A percentile compares a stretch with the other conserved stretches of the same genome.
phyloP scores from a whole-genome alignment of 257 asterid genomes.

The Nicotiana benthamiana region DNA sequence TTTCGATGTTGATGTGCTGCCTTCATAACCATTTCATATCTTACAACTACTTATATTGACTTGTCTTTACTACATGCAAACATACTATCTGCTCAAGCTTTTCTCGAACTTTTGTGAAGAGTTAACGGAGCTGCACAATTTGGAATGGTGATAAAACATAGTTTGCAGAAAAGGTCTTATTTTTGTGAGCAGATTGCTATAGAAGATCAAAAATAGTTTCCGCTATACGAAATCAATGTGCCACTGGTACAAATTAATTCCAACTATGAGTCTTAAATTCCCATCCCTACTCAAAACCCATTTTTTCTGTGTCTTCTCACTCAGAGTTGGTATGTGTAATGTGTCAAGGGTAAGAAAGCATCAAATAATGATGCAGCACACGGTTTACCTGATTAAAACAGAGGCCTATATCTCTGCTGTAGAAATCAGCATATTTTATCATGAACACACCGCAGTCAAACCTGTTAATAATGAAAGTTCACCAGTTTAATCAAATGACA shows the following conservation, averaged over 20 bases:
- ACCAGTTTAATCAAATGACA: not conserved
- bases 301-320: not conserved
- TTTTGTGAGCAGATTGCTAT: not conserved
- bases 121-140: not conserved
- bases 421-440: conserved; percentile 87
- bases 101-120: not conserved
- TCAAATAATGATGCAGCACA: not conserved
- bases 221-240: not conserved
- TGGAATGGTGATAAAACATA: not conserved
- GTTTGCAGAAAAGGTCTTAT: not conserved
- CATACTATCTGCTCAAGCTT: not conserved
- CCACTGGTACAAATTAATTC: not conserved
- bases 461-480: conserved; percentile 28
- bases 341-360: not conserved
- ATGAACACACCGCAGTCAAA: conserved; percentile 90
- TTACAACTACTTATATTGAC: not conserved
- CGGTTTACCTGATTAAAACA: conserved; percentile 65
- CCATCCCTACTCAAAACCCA: not conserved
- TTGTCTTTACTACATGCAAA: not conserved
- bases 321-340: not conserved
- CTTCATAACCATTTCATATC: not conserved
- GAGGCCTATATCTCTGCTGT: conserved; percentile 73
- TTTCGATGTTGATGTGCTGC: not conserved
- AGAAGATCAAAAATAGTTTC: not conserved
- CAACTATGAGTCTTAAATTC: not conserved